Evolutionary conservation across 1,284 basidiomycete species (phyloP), one percentile per base, ranked within the genome.

Genomic region (Phellinidium pouzarii): DNA sequence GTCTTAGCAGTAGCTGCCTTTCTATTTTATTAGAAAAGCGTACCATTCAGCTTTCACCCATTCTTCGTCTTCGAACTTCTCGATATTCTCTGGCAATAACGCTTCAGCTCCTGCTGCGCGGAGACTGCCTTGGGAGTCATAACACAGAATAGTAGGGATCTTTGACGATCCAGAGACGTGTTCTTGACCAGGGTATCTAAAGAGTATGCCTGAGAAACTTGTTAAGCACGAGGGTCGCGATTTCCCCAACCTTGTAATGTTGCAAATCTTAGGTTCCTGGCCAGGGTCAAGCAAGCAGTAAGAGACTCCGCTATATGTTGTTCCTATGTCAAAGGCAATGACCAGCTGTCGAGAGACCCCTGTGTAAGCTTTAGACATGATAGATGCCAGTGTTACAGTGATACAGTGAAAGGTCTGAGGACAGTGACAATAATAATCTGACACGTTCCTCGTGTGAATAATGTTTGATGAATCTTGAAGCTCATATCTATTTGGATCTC

Each of bases 161-260:
- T 88, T 88, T 54, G 81, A 80, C 64, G 87, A 86, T 43, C 86
- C 86, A n/a, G 80, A 84, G 50, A 84, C 82, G 72, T 87, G 82
- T 66, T 88, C 47, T 40, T 49, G 47, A 40, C 47, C 84, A 12
- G 84, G 85, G 57, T 86, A 88, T 57, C 85, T 87, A 55, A 31
- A 53, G 8, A 23, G 20, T 1, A 14, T 2, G 5, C 29, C 19
- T 22, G 4, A 43, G 7, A n/a, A 25, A 44, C 51, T 58, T 57
- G n/a, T 52, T 79, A 79, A 78, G 82, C 63, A 78, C 73, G 0
- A 75, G 71, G n/a, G n/a, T n/a, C 34, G 71, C 75, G 4, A 67
- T 60, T 67, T 75, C 74, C 4, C 68, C 20, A 49, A 74, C 76
- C 72, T 66, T 0, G 68, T 72, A 4, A 80, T 72, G 1, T 68